phyloP scores from a whole-genome alignment of 208 protist species.

The Herpetomonas tarakana region DNA sequence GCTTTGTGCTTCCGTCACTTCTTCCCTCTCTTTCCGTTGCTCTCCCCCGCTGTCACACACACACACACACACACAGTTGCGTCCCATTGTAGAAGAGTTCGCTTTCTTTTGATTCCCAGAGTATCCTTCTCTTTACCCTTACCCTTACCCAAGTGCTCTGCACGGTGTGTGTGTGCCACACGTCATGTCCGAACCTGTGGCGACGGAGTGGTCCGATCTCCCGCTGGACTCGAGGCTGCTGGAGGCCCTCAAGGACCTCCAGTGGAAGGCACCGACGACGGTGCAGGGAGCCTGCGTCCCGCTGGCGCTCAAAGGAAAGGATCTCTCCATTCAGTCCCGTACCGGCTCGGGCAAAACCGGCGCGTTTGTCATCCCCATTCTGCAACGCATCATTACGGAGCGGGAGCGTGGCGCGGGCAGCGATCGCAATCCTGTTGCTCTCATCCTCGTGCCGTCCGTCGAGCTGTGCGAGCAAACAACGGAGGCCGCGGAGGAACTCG shows the following conservation, averaged over 20 bases:
- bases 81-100: too few relatives aligned
- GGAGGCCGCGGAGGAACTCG: slow-evolving; percentile 61
- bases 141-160: too few relatives aligned
- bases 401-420: slow-evolving; percentile 44
- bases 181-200: slow-evolving; percentile 25
- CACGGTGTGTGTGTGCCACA: too few relatives aligned
- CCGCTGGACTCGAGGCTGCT: slow-evolving; percentile 75
- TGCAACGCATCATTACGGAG: slow-evolving; percentile 83
- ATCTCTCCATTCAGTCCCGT: slow-evolving; percentile 84
- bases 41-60: too few relatives aligned
- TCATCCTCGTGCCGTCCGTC: slow-evolving; percentile 95
- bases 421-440: slow-evolving; percentile 59
- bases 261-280: slow-evolving; percentile 86
- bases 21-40: too few relatives aligned
- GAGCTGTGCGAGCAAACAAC: slow-evolving; percentile 95
- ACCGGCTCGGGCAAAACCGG: slow-evolving; percentile 90
- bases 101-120: too few relatives aligned
- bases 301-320: slow-evolving; percentile 88
- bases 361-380: slow-evolving; percentile 85
- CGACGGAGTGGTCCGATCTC: slow-evolving; percentile 70
- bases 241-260: slow-evolving; percentile 76
- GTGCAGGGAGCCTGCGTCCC: slow-evolving; percentile 96
- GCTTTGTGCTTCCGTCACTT: too few relatives aligned
- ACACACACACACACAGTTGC: too few relatives aligned
- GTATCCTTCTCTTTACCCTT: too few relatives aligned